phyloP scores from a whole-genome alignment of 2,329 filamentous ascomycete genomes.

The Clonostachys rhizophaga region DNA sequence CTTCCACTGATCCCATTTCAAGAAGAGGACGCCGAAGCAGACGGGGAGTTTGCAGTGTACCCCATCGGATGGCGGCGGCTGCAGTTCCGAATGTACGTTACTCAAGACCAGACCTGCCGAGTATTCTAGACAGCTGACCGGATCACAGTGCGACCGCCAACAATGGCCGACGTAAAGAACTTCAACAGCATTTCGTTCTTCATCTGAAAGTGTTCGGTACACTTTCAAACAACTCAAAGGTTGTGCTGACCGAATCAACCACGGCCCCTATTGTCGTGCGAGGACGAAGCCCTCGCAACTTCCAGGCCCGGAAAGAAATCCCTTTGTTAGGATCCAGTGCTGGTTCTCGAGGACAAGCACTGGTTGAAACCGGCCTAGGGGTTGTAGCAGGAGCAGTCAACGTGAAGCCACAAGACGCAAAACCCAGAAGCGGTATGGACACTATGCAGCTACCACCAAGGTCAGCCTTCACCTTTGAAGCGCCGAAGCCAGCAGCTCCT shows the following conservation, averaged over 20 bases:
- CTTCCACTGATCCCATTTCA: slow-evolving; percentile 69
- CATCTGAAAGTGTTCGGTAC: slow-evolving; percentile 83
- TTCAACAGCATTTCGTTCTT: slow-evolving; percentile 93
- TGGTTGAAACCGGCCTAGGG: slow-evolving; percentile 58
- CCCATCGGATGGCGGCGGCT: slow-evolving; percentile 91
- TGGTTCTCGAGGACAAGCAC: slow-evolving; percentile 71
- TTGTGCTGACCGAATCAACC: slow-evolving; percentile 75
- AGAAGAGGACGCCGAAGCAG: slow-evolving; percentile 52
- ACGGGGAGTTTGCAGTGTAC: slow-evolving; percentile 83
- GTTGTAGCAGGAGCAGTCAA: slow-evolving; percentile 53
- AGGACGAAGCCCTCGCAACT: slow-evolving; percentile 89
- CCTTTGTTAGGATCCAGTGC: slow-evolving; percentile 76
- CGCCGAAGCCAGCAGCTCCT: slow-evolving; percentile 15
- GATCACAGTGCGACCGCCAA: slow-evolving; percentile 77
- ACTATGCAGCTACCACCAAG: slow-evolving; percentile 27
- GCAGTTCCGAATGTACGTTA: slow-evolving; percentile 75
- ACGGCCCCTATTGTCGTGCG: slow-evolving; percentile 92
- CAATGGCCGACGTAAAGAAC: slow-evolving; percentile 88
- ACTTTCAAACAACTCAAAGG: slow-evolving; percentile 76
- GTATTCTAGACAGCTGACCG: slow-evolving; percentile 9
- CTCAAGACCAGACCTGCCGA: not conserved
- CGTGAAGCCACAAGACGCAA: slow-evolving; percentile 49
- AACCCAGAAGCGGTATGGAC: slow-evolving; percentile 42
- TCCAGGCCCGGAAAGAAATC: slow-evolving; percentile 89
- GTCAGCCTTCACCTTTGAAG: slow-evolving; percentile 54